Evolutionary conservation across 257 asterid species (phyloP).

Genomic region (Fraxinus excelsior): DNA sequence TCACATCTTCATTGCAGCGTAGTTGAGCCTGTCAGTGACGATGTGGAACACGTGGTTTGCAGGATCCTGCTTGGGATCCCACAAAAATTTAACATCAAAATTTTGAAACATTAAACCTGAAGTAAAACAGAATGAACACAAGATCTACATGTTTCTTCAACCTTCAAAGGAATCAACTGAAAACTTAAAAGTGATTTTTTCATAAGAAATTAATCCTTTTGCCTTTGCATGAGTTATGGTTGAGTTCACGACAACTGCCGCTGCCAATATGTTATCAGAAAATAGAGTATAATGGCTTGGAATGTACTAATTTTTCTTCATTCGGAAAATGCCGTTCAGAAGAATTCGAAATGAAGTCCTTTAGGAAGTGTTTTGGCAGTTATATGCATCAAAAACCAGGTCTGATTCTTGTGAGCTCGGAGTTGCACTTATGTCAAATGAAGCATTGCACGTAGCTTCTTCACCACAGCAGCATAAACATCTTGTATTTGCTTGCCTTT

Average conservation of each 20-base stretch:
- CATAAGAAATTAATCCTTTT: slow-evolving; percentile 2
- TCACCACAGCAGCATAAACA: slow-evolving; percentile 52
- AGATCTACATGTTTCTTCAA: background rate
- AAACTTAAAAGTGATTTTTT: background rate
- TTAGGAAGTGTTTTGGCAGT: slow-evolving; percentile 38
- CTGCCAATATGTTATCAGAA: slow-evolving; percentile 56
- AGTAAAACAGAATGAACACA: background rate
- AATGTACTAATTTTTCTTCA: slow-evolving; percentile 46
- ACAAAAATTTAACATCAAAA: slow-evolving; percentile 10
- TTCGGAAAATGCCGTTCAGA: slow-evolving; percentile 37
- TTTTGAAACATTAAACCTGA: background rate
- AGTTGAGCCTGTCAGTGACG: slow-evolving; percentile 53
- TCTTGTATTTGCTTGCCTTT: slow-evolving; percentile 59
- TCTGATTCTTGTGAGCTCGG: slow-evolving; percentile 49
- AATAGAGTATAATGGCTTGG: slow-evolving; percentile 26
- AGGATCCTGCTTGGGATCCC: slow-evolving; percentile 42
- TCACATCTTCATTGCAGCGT: slow-evolving; percentile 60
- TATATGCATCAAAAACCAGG: slow-evolving; percentile 52
- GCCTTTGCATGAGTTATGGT: slow-evolving; percentile 53
- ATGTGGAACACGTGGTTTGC: slow-evolving; percentile 57
- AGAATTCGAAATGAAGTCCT: slow-evolving; percentile 53
- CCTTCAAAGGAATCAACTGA: background rate
- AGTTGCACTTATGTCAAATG: slow-evolving; percentile 66
- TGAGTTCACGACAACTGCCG: slow-evolving; percentile 61
- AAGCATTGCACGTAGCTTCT: slow-evolving; percentile 68